Evolutionary conservation across 345 rosid species (phyloP), one percentile per base, ranked within the genome.

Genomic region (Gossypium ekmanianum): DNA sequence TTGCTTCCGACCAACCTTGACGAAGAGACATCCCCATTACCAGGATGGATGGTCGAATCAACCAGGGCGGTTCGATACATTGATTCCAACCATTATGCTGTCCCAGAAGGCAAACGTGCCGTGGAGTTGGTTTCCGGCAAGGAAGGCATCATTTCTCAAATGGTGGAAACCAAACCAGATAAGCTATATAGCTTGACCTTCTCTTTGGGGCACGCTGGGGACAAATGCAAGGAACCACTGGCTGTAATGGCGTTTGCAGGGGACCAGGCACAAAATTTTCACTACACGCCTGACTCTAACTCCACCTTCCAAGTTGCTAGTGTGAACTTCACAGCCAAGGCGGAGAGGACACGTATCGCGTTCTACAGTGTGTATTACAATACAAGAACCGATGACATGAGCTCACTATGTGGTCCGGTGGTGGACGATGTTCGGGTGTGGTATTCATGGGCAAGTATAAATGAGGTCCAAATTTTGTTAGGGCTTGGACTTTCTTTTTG

Each of bases 401-500:
- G 98, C 87, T 95, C 99, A 2, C 77, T 95, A 43, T 95, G 99
- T 14, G 99, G 99, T 66, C 99, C 99, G 6, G 99, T 95, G 76
- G 85, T 95, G 68, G 99, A 95, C 26, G 91, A 93, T 62, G 85
- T 95, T 11, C 80, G 89, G 74, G 98, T 95, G 10, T 91, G 97
- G 98, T 87, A 81, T 77, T 86, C 97, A 0, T 78, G 82, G 39
- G 84, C 89, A 4, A 26, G 76, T 17, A 77, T 79, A 65, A 72
- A 56, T 72, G 87, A 69, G 48, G n/a, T 75, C 22, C 80, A 81
- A 2, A 76, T 65, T 4, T 17, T 82, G 64, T 47, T 44, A 16
- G 79, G 83, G 12, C 52, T 86, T 3, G 87, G 81, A 59, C 44
- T 83, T 57, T 79, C 70, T 29, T n/a, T 84, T 59, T 84, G 80